These are phyloP conservation scores for Geotrichum carabidarum DNA, from an alignment of 1,139 yeast genomes.

Conservation along the genomic window DNA sequence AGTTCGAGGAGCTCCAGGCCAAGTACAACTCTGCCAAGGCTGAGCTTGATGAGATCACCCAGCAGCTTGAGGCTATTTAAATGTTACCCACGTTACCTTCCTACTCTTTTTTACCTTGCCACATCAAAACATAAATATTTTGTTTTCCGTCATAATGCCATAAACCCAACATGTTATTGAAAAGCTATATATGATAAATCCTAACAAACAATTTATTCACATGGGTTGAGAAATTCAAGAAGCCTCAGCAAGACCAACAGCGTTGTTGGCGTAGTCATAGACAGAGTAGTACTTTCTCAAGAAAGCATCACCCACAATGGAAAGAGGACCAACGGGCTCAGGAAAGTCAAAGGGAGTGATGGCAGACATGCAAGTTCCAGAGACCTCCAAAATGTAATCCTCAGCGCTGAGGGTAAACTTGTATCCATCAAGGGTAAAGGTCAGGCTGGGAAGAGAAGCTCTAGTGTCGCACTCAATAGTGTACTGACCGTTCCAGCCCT, in stretches of 20 bases:
- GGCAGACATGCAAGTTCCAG: constrained; percentile 93
- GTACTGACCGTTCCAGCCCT: constrained; percentile 97
- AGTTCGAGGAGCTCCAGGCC: constrained; percentile 80
- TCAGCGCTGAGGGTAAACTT: constrained; percentile 83
- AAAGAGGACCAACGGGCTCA: constrained; percentile 91
- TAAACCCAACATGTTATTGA: neutral
- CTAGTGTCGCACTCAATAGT: constrained; percentile 81
- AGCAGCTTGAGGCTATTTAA: constrained; percentile 81
- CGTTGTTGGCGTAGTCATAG: constrained; percentile 82
- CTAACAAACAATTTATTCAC: neutral
- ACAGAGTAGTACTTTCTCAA: constrained; percentile 90
- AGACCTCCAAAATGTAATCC: constrained; percentile 88
- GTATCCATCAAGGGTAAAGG: constrained; percentile 81
- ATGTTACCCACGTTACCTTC: neutral
- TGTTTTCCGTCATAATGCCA: neutral
- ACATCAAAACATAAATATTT: neutral
- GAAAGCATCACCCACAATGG: constrained; percentile 95
- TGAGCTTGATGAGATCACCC: constrained; percentile 90
- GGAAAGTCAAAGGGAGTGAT: constrained; percentile 98
- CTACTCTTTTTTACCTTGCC: neutral
- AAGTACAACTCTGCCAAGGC: constrained; percentile 79
- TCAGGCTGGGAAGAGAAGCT: constrained; percentile 79
- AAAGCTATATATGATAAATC: neutral
- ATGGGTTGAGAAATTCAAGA: constrained; percentile 30
- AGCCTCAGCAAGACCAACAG: constrained; percentile 87